Evolutionary conservation across 441 rosid species (phyloP).

Genomic region (Omphalea diandra): DNA sequence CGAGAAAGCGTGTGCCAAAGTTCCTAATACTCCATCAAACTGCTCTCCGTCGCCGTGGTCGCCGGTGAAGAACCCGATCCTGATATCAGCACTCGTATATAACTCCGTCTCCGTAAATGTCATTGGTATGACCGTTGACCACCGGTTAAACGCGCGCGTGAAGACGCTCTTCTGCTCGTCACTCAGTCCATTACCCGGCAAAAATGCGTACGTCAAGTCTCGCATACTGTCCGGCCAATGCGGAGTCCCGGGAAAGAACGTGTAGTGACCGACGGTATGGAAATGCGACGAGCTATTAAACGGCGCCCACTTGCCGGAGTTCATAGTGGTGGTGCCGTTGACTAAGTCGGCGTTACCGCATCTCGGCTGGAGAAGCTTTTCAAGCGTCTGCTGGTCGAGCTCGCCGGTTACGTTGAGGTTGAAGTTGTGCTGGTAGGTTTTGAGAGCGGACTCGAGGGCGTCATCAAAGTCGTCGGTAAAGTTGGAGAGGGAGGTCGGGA

Average conservation of each 20-base stretch:
- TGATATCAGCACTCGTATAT: slow-evolving; percentile 45
- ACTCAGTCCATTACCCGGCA: slow-evolving; percentile 38
- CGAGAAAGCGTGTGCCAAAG: slow-evolving; percentile 89
- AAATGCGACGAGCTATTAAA: slow-evolving; percentile 23
- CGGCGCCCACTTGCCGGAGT: slow-evolving; percentile 37
- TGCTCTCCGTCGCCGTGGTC: slow-evolving; percentile 89
- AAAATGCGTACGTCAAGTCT: slow-evolving; percentile 61
- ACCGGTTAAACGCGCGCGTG: slow-evolving; percentile 59
- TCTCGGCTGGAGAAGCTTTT: slow-evolving; percentile 53
- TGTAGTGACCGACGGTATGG: slow-evolving; percentile 50
- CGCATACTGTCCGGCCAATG: slow-evolving; percentile 51
- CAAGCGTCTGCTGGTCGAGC: slow-evolving; percentile 53
- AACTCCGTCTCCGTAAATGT: slow-evolving; percentile 46
- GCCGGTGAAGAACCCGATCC: slow-evolving; percentile 61
- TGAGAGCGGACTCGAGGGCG: slow-evolving; percentile 50
- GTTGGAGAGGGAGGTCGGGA: slow-evolving; percentile 33
- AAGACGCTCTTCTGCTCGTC: slow-evolving; percentile 53
- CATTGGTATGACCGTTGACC: slow-evolving; percentile 63
- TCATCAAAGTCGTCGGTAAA: slow-evolving; percentile 60
- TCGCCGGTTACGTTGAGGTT: slow-evolving; percentile 60
- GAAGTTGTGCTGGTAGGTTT: slow-evolving; percentile 55
- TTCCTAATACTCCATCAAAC: slow-evolving; percentile 77
- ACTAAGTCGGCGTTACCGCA: slow-evolving; percentile 79
- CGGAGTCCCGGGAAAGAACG: slow-evolving; percentile 69
- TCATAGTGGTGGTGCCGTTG: slow-evolving; percentile 77